Evolutionary conservation across 345 rosid genomes (phyloP).

Genomic region (Orychophragmus violaceus): DNA sequence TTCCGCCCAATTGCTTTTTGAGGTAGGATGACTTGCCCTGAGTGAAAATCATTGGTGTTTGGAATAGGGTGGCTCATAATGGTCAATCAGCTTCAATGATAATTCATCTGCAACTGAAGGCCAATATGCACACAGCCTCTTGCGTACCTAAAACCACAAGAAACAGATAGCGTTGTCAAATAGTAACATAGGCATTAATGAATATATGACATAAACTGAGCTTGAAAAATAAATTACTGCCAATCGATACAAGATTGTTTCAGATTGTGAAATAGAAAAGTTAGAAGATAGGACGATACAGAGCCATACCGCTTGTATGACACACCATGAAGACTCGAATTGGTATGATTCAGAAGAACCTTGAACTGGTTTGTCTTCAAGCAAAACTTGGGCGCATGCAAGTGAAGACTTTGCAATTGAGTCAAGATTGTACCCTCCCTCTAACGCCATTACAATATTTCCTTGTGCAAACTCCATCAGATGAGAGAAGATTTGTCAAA

Average conservation of each 20-base stretch:
- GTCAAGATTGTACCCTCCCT: no score
- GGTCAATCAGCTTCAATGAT: slow-evolving; percentile 48
- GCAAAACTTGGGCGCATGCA: no score
- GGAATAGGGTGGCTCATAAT: no score
- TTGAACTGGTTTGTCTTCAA: slow-evolving; percentile 33
- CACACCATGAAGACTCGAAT: slow-evolving; percentile 87
- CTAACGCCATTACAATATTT: no score
- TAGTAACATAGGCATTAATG: background rate
- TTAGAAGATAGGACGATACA: background rate
- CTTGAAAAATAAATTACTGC: background rate
- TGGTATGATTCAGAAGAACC: slow-evolving; percentile 71
- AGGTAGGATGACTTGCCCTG: no score
- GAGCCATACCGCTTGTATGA: slow-evolving; percentile 57
- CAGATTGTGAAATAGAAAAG: background rate
- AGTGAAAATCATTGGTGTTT: no score
- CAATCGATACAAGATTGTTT: background rate
- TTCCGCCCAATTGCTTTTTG: no score
- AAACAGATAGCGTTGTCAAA: background rate
- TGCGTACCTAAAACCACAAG: slow-evolving; percentile 54
- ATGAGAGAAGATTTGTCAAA: no score
- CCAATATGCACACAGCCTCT: slow-evolving; percentile 57
- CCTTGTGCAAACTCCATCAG: no score
- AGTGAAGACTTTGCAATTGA: no score
- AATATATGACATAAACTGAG: background rate
- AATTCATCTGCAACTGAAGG: slow-evolving; percentile 60